Conservation (phyloP, 2,329 filamentous ascomycete genomes). For the Moelleriella libera region DNA sequence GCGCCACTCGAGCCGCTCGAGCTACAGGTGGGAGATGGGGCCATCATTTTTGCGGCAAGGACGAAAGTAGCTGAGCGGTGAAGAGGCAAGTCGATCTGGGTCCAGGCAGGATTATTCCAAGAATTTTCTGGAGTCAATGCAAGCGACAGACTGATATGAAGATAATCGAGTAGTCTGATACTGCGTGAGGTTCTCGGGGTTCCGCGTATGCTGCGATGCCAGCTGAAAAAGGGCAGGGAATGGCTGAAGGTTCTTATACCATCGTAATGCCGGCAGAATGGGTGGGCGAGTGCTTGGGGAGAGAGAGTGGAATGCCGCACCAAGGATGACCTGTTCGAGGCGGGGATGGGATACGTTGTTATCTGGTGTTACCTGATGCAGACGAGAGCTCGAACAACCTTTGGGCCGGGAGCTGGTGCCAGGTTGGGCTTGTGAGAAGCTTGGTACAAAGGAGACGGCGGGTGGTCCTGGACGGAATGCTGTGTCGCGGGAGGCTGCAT, state of each 20-base stretch:
- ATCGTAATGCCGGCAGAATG: too few relatives aligned
- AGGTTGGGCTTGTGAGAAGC: constrained; percentile 1
- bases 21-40: constrained; percentile 12
- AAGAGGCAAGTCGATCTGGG: not conserved
- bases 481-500: constrained; percentile 5
- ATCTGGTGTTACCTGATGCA: not conserved
- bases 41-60: constrained; percentile 6
- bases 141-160: constrained; percentile 1
- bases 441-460: not conserved
- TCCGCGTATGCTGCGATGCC: constrained; percentile 1
- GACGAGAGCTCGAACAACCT: not conserved
- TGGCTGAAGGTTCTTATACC: too few relatives aligned
- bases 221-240: not conserved
- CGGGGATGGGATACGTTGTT: not conserved
- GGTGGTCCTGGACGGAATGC: constrained; percentile 1
- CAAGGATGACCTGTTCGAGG: not conserved
- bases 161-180: constrained; percentile 4
- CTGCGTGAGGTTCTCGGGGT: not conserved
- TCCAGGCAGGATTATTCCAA: too few relatives aligned
- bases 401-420: constrained; percentile 3
- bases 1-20: constrained; percentile 6
- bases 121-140: not conserved
- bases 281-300: too few relatives aligned
- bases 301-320: not conserved
- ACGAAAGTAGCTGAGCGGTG: not conserved